Evolutionary conservation across 192 early-diverging fungal genomes (phyloP).

Genomic region (Backusella australiensis): DNA sequence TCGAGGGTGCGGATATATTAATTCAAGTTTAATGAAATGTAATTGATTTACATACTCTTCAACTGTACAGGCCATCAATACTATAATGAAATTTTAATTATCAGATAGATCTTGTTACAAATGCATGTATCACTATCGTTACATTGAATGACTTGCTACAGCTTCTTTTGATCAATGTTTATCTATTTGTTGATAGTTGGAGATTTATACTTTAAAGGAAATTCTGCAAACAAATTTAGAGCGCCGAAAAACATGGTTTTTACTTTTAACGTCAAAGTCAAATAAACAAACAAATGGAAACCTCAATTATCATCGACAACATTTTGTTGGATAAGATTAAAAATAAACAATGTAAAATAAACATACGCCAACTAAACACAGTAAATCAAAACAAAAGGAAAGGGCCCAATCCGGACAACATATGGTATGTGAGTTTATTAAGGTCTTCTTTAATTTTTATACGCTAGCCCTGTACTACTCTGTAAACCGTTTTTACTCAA

Average conservation of each 20-base stretch:
- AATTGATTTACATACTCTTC: not conserved
- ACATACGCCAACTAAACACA: not conserved
- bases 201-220: not conserved
- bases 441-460: not conserved
- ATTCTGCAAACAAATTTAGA: not conserved
- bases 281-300: not conserved
- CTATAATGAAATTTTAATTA: not conserved
- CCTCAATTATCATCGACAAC: not conserved
- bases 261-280: not conserved
- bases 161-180: not conserved
- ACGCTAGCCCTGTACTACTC: not conserved
- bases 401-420: not conserved
- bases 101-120: not conserved
- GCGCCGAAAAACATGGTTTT: not conserved
- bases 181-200: not conserved
- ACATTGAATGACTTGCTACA: not conserved
- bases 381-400: not conserved
- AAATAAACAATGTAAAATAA: not conserved
- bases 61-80: not conserved
- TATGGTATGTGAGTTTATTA: not conserved
- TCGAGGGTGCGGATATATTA: not conserved
- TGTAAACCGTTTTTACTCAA: not conserved
- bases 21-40: not conserved
- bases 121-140: not conserved
- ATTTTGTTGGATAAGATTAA: not conserved